Base-by-base conservation (phyloP, 164 flowering plant genomes). In the grape (Vitis vinifera) region DNA sequence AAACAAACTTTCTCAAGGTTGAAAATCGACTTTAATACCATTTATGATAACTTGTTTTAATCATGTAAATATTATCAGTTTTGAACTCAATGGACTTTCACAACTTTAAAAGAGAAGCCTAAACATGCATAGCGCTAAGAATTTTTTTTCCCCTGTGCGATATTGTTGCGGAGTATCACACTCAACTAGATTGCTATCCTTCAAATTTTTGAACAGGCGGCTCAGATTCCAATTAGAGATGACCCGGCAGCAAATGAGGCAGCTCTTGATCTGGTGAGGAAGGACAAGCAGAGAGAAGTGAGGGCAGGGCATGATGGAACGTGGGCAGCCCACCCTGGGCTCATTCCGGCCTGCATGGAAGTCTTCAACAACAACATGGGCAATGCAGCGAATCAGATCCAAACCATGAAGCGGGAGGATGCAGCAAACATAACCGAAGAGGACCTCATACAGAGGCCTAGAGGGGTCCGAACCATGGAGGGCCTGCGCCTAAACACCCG, bases 251-350 rank as follows among this genome's bases (percentile, higher is more conserved):
- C 94, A 3, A 90, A 94, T 68, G 88, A 89, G 62, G 91, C 84
- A 9, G 97, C 97, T 4, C 66, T 92, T 17, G 93, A 91, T 10
- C 79, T 89, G 62, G 97, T 94, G 49, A 82, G 81, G 73, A 87
- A 86, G 82, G 98, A 94, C 86, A 94, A 94, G 76, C 83, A 84
- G 15, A 77, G 97, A 61, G 98, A 94, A 75, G 97, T 90, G 3
- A 77, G 53, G 51, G 98, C 97, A 51, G 97, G 98, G 14, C 98
- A 94, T 65, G 97, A 94, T 58, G 97, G 97, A 56, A 94, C 97
- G 3, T 94, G 97, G 98, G 94, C 96, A 48, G 97, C 98, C 2
- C 98, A 94, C 75, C 98, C 98, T 1, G 97, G 97, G 10, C 78
- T 94, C 11, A 91, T 92, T 76, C 88, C 88, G 53, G 77, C 86